Evolutionary conservation across 108 stramenopile genomes (phyloP).

Genomic region (Cafeteria roenbergensis): DNA sequence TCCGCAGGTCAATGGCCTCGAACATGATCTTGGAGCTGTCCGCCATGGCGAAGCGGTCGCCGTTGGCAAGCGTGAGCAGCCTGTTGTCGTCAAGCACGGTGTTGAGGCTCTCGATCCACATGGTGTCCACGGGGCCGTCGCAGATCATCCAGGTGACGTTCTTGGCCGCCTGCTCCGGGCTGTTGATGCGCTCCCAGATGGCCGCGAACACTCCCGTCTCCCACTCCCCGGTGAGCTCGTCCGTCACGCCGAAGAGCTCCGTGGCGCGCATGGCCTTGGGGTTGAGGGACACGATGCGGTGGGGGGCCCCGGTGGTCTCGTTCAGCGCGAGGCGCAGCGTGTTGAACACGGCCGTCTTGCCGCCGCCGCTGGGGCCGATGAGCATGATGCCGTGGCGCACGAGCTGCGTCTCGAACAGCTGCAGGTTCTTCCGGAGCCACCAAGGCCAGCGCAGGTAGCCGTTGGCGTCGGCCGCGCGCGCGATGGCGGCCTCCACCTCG

Average conservation of each 20-base stretch:
- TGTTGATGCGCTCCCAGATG: conserved; percentile 77
- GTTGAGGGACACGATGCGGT: conserved; percentile 66
- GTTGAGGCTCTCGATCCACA: conserved; percentile 85
- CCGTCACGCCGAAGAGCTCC: conserved; percentile 81
- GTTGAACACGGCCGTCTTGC: conserved; percentile 71
- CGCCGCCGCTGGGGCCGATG: conserved; percentile 68
- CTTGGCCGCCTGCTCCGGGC: conserved; percentile 48
- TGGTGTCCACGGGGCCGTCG: conserved; percentile 81
- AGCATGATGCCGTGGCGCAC: conserved; percentile 78
- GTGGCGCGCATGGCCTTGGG: conserved; percentile 75
- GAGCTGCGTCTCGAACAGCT: conserved; percentile 61
- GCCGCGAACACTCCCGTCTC: conserved; percentile 77
- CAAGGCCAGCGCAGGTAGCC: conserved; percentile 17
- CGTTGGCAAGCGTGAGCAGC: conserved; percentile 71
- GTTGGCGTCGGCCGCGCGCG: not conserved
- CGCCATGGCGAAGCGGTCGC: conserved; percentile 82
- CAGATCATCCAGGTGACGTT: conserved; percentile 83
- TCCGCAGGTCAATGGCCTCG: conserved; percentile 70
- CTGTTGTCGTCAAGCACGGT: conserved; percentile 76
- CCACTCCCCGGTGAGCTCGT: conserved; percentile 72
- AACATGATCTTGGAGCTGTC: conserved; percentile 71
- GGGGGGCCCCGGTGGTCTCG: conserved; percentile 49
- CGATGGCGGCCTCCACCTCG: conserved; percentile 52
- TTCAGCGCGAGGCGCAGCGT: conserved; percentile 56
- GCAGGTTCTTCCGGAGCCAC: conserved; percentile 71